Percentiles rank a stretch among this genome's conserved stretches.
These are phyloP conservation scores for Triglochin maritima DNA, from an alignment of 106 monocot species.

Conservation along the genomic window DNA sequence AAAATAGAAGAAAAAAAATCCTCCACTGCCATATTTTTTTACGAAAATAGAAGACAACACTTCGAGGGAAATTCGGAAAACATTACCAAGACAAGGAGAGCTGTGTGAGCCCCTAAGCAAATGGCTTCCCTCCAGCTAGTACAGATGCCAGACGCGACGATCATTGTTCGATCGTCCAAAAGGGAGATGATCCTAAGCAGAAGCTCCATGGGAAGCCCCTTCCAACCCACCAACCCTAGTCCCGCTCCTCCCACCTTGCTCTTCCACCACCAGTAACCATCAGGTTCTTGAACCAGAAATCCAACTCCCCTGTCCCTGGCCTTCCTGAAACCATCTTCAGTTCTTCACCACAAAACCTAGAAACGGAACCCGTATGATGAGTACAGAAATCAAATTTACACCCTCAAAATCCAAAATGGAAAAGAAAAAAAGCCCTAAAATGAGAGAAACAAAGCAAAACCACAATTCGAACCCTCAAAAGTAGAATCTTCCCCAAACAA, in stretches of 20 bases:
- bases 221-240: constrained; percentile 41
- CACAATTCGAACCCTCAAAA: too few species aligned
- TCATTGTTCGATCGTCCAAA: constrained; percentile 44
- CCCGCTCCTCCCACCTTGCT: constrained; percentile 1
- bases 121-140: constrained; percentile 85
- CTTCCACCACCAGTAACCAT: constrained; percentile 3
- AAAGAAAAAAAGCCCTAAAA: too few species aligned
- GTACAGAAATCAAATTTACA: too few species aligned
- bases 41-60: too few species aligned
- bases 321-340: constrained; percentile 6
- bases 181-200: constrained; percentile 53
- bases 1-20: too few species aligned
- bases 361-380: too few species aligned
- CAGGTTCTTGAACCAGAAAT: constrained; percentile 12
- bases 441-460: too few species aligned
- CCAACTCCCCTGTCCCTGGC: background rate
- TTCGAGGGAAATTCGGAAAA: background rate
- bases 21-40: too few species aligned
- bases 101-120: constrained; percentile 35
- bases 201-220: constrained; percentile 92
- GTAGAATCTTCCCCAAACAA: too few species aligned
- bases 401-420: too few species aligned
- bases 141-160: constrained; percentile 70
- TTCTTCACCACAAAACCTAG: background rate
- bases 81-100: constrained; percentile 77